Percentiles rank a stretch among this genome's conserved stretches.
Evolutionary conservation across 148 eudicot species (phyloP).

Genomic region (Pharnaceum exiguum): DNA sequence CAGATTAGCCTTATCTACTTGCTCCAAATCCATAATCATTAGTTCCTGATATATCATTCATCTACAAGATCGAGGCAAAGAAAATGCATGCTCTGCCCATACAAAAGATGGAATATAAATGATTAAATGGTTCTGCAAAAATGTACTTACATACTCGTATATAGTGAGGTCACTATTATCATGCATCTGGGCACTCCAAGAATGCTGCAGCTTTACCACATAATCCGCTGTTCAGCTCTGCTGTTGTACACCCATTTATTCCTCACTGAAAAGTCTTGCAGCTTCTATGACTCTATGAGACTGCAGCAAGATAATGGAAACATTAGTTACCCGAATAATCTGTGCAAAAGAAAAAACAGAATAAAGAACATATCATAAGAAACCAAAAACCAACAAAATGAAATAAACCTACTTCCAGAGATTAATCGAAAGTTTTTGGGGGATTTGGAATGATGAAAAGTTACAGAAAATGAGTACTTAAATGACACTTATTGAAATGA

Average conservation of each 20-base stretch:
- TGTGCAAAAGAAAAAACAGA: not conserved
- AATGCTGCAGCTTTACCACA: not conserved
- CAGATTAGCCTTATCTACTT: too few relatives aligned
- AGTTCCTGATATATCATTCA: too few relatives aligned
- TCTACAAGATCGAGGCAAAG: conserved; percentile 1
- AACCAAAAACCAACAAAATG: too few relatives aligned
- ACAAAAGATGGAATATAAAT: not conserved
- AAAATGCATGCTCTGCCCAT: not conserved
- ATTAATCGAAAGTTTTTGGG: too few relatives aligned
- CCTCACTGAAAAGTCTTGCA: conserved; percentile 39
- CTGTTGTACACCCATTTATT: conserved; percentile 37
- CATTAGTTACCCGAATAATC: too few relatives aligned
- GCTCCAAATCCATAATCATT: too few relatives aligned
- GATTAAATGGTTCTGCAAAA: conserved; percentile 9
- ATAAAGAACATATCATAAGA: not conserved
- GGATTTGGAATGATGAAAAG: too few relatives aligned
- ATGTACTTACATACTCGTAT: too few relatives aligned
- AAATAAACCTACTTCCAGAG: too few relatives aligned
- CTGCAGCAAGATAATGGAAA: conserved; percentile 14
- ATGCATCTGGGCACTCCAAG: conserved; percentile 5
- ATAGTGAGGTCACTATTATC: not conserved
- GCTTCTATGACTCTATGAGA: conserved; percentile 39
- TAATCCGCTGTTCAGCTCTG: conserved; percentile 46
- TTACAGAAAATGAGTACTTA: too few relatives aligned
- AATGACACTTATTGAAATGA: too few relatives aligned